phyloP scores from a whole-genome alignment of 2,329 filamentous ascomycete species.

The Monilinia laxa region DNA sequence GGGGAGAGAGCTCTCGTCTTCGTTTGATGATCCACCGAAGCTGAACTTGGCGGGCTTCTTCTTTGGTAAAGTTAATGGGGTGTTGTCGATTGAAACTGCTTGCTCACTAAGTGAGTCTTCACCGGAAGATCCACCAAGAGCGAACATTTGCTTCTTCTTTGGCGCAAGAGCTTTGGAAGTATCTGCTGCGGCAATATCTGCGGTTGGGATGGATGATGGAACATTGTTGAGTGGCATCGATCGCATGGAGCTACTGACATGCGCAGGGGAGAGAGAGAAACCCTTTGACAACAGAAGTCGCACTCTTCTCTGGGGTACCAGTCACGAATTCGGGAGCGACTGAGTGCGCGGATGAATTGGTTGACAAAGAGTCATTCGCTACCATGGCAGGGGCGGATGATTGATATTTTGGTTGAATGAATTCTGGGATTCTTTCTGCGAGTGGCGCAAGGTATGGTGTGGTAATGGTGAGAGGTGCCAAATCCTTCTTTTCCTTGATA shows the following conservation, averaged over 20 bases:
- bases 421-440: constrained; percentile 27
- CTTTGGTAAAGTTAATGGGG: constrained; percentile 32
- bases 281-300: constrained; percentile 76
- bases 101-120: constrained; percentile 42
- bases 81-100: constrained; percentile 34
- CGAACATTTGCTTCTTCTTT: constrained; percentile 56
- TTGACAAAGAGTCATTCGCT: constrained; percentile 33
- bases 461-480: constrained; percentile 54
- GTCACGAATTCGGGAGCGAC: constrained; percentile 45
- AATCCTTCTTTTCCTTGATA: constrained; percentile 78
- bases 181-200: constrained; percentile 49
- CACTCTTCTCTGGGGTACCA: constrained; percentile 39
- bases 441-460: constrained; percentile 44
- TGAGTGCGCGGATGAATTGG: constrained; percentile 37
- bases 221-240: constrained; percentile 42
- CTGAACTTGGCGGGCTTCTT: constrained; percentile 66
- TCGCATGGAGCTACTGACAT: constrained; percentile 67
- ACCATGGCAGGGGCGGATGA: constrained; percentile 42
- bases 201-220: constrained; percentile 49
- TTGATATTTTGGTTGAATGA: constrained; percentile 49
- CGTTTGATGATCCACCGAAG: constrained; percentile 78
- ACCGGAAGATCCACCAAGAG: constrained; percentile 44
- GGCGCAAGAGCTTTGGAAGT: constrained; percentile 65
- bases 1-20: constrained; percentile 74
- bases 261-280: constrained; percentile 82